Evolutionary conservation across 306 rosid species (phyloP).

Genomic region (Betula pendula): DNA sequence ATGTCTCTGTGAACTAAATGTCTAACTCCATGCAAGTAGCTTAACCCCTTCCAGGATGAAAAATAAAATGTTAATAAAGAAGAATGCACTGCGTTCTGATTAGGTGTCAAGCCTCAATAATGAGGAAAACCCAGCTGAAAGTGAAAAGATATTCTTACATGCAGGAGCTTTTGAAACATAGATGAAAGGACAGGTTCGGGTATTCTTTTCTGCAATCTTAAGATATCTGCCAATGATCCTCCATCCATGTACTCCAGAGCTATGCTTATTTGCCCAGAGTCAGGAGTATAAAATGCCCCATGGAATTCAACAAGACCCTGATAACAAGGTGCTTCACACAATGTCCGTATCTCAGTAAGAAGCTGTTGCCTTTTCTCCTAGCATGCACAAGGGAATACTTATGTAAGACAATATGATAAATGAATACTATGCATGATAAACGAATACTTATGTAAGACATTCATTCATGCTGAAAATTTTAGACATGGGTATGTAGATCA

Average conservation of each 20-base stretch:
- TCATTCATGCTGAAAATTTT: neutral
- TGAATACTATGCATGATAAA: neutral
- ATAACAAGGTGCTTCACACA: constrained; percentile 90
- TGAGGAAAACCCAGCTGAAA: constrained; percentile 23
- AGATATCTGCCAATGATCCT: constrained; percentile 90
- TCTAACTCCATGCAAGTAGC: constrained; percentile 86
- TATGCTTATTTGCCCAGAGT: constrained; percentile 96
- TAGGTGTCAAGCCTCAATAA: constrained; percentile 15
- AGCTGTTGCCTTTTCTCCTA: constrained; percentile 98
- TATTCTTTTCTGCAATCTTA: constrained; percentile 55
- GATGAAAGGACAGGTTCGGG: constrained; percentile 85
- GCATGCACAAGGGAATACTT: constrained; percentile 23
- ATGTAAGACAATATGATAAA: neutral
- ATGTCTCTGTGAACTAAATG: constrained; percentile 96
- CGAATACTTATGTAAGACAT: neutral
- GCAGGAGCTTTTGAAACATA: constrained; percentile 89
- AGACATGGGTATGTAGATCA: neutral
- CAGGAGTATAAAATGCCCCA: constrained; percentile 97
- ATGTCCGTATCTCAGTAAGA: constrained; percentile 90
- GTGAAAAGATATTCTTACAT: constrained; percentile 39
- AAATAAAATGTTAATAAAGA: constrained; percentile 17
- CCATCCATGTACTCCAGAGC: constrained; percentile 99
- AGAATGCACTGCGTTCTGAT: neutral
- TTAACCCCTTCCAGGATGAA: constrained; percentile 67
- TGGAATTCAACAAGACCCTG: constrained; percentile 96